These are phyloP conservation scores for Agrocybe pediades DNA, from an alignment of 768 basidiomycete genomes.

Conservation along the genomic window DNA sequence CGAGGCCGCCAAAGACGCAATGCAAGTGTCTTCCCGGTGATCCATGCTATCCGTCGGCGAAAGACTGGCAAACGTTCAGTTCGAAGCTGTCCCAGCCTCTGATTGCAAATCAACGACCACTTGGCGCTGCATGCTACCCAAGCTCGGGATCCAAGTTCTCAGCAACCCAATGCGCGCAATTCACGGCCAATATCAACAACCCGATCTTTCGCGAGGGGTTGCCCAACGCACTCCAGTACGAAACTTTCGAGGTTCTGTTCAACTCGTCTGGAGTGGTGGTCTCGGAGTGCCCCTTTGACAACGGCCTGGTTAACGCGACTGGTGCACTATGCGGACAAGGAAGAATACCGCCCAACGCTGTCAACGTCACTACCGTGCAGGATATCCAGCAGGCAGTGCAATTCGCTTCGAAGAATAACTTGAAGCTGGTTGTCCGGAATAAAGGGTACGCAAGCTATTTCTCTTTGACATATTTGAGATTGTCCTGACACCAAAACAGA, in stretches of 20 bases:
- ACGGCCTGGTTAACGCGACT: not conserved
- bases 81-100: not conserved
- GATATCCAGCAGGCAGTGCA: conserved; percentile 40
- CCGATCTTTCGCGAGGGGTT: not conserved
- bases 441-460: conserved; percentile 16
- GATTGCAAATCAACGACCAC: not conserved
- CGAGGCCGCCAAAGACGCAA: not conserved
- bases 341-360: conserved; percentile 38
- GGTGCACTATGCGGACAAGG: conserved; percentile 20
- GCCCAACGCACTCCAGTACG: not conserved
- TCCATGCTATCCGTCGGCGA: not conserved
- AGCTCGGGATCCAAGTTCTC: not conserved
- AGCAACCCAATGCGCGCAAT: not conserved
- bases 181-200: not conserved
- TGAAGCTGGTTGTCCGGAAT: conserved; percentile 36
- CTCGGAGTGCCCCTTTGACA: not conserved
- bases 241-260: not conserved
- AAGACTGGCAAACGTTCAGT: not conserved
- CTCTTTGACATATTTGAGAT: not conserved
- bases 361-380: conserved; percentile 35
- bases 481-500: not conserved
- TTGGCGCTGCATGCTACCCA: not conserved
- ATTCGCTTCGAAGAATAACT: conserved; percentile 34
- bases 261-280: not conserved
- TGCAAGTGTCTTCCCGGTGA: not conserved